phyloP scores from a whole-genome alignment of 768 basidiomycete genomes.

The Lanmaoa rubissima region DNA sequence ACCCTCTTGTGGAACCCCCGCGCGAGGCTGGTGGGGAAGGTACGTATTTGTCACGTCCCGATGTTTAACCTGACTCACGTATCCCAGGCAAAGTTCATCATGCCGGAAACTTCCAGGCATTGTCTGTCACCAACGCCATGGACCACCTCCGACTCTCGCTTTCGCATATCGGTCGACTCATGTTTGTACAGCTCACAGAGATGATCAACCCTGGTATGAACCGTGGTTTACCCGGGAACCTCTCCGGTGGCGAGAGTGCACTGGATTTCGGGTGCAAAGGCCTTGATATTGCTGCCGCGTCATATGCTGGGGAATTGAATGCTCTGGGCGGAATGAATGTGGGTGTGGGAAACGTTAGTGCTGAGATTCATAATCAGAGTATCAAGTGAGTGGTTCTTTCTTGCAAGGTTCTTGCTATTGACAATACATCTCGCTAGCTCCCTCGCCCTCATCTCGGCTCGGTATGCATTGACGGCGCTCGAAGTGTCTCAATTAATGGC shows the following conservation, averaged over 20 bases:
- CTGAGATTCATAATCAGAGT: slow-evolving; percentile 92
- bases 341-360: slow-evolving; percentile 79
- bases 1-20: slow-evolving; percentile 81
- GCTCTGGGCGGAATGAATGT: slow-evolving; percentile 73
- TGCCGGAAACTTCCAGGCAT: slow-evolving; percentile 90
- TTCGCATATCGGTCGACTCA: slow-evolving; percentile 67
- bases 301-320: slow-evolving; percentile 80
- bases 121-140: slow-evolving; percentile 83
- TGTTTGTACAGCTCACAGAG: slow-evolving; percentile 62
- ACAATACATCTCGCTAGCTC: slow-evolving; percentile 46
- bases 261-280: slow-evolving; percentile 84
- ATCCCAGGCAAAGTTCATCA: slow-evolving; percentile 57
- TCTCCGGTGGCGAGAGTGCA: slow-evolving; percentile 77
- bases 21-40: slow-evolving; percentile 45
- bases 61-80: background rate
- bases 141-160: slow-evolving; percentile 78
- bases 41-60: background rate
- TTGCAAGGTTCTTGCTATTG: background rate
- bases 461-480: slow-evolving; percentile 74
- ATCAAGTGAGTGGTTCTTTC: slow-evolving; percentile 60
- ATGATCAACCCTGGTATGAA: slow-evolving; percentile 60
- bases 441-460: slow-evolving; percentile 78
- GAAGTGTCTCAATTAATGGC: slow-evolving; percentile 76
- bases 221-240: slow-evolving; percentile 76
- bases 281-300: slow-evolving; percentile 78